Base-by-base conservation (phyloP, 768 basidiomycete genomes). In the Tubosaeta brunneosetosa region DNA sequence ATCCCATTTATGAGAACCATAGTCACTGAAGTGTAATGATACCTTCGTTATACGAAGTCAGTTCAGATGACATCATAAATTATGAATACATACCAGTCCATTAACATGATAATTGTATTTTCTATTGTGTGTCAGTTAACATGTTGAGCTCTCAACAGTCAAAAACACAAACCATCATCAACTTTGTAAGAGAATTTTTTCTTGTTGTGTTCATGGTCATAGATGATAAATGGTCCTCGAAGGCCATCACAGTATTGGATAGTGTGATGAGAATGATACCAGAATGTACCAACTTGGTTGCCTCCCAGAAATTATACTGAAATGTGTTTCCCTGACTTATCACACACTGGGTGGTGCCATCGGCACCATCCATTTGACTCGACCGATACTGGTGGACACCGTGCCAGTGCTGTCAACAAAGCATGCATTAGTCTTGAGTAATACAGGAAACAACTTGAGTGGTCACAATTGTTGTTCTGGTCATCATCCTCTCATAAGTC, bases 161-260 rank as follows among this genome's bases (percentile, higher is more conserved):
- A 3, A 16, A 41, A 26, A 26, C 14, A 56, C 62, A 6, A 51
- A 65, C 59, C 64, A 32, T 65, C 49, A 26, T 65, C 64, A n/a
- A 59, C 41, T 33, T 63, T 57, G 13, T 65, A 63, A 9, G 47
- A 4, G 10, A 29, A 19, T 6, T n/a, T 10, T 6, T 33, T 44
- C 43, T 53, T 58, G 3, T 57, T 61, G 49, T 22, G 22, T 22
- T 62, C 36, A 13, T 63, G 68, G 49, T 77, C 75, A 37, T 74
- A 74, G n/a, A 79, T 63, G 11, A 80, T 72, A 34, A 79, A 29
- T 14, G 73, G 64, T 2, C 77, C 78, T 38, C 79, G 61, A 7
- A 81, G 67, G 1, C 79, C 79, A 51, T 82, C 79, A 34, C 61
- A 61, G 8, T 60, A 55, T 43, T 61, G 62, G 27, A 55, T 46